Percentiles rank a stretch among this genome's conserved stretches.
phyloP scores from a whole-genome alignment of 768 basidiomycete species.

The Gloeostereum incarnatum region DNA sequence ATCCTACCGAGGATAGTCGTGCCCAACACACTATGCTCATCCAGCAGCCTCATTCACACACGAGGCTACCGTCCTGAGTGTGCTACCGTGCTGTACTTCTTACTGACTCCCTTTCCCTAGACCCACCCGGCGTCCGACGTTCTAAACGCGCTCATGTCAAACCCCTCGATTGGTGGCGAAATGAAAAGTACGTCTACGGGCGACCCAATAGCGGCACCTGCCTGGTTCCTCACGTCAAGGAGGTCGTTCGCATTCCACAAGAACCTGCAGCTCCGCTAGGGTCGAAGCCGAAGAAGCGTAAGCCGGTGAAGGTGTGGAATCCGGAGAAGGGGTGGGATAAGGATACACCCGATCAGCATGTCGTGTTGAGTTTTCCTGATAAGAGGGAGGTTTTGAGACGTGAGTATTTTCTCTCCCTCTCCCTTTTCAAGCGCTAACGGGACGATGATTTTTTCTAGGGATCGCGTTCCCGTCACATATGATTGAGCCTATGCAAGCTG shows the following conservation, averaged over 20 bases:
- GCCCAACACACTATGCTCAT: background rate
- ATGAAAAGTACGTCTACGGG: constrained; percentile 81
- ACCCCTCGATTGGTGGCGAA: constrained; percentile 91
- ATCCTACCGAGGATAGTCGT: constrained; percentile 5
- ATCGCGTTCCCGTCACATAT: constrained; percentile 70
- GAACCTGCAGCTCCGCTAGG: constrained; percentile 38
- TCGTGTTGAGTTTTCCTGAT: constrained; percentile 59
- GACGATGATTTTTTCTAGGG: too few relatives aligned
- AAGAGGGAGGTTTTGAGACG: constrained; percentile 38
- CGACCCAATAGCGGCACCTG: constrained; percentile 40
- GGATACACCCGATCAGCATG: constrained; percentile 53
- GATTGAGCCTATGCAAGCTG: constrained; percentile 52
- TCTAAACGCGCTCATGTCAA: constrained; percentile 57
- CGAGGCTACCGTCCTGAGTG: constrained; percentile 14
- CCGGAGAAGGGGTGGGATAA: constrained; percentile 85
- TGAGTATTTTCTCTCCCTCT: too few relatives aligned
- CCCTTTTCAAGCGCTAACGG: too few relatives aligned
- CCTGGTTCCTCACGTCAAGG: constrained; percentile 62
- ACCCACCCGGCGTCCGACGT: constrained; percentile 48
- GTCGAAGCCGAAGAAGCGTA: constrained; percentile 21
- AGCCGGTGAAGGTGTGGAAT: constrained; percentile 19
- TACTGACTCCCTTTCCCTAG: background rate
- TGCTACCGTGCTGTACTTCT: background rate
- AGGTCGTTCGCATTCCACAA: constrained; percentile 47
- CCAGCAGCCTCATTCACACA: background rate